These are phyloP conservation scores for Purshia tridentata DNA, from an alignment of 306 rosid genomes.

Conservation along the genomic window DNA sequence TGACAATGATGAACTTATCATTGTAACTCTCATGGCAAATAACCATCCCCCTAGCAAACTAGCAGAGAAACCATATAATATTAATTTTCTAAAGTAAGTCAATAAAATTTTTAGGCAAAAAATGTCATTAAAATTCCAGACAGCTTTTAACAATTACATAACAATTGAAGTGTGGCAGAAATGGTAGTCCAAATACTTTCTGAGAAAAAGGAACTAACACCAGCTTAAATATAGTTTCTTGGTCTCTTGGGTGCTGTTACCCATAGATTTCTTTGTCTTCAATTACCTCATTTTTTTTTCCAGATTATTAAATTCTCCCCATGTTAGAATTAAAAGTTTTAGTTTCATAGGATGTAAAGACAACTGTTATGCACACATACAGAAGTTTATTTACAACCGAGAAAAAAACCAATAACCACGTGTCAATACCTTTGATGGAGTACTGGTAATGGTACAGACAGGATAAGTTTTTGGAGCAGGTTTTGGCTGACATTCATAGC, in stretches of 20 bases:
- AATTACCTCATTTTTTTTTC: neutral
- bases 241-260: neutral
- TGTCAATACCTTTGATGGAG: conserved; percentile 85
- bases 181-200: neutral
- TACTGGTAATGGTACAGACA: conserved; percentile 95
- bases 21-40: neutral
- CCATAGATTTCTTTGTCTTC: neutral
- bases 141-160: neutral
- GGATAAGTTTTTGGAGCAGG: conserved; percentile 98
- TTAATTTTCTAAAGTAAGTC: neutral
- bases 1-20: neutral
- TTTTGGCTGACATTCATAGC: conserved; percentile 98
- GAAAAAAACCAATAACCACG: neutral
- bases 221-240: neutral
- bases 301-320: neutral
- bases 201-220: neutral
- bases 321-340: neutral
- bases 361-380: neutral
- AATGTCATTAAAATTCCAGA: neutral
- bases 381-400: neutral
- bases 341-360: neutral
- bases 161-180: neutral
- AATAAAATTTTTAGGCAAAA: neutral
- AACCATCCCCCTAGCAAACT: neutral
- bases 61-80: conserved; percentile 8